Conservation (phyloP, 345 rosid genomes). For the Capsella bursapastoris region DNA sequence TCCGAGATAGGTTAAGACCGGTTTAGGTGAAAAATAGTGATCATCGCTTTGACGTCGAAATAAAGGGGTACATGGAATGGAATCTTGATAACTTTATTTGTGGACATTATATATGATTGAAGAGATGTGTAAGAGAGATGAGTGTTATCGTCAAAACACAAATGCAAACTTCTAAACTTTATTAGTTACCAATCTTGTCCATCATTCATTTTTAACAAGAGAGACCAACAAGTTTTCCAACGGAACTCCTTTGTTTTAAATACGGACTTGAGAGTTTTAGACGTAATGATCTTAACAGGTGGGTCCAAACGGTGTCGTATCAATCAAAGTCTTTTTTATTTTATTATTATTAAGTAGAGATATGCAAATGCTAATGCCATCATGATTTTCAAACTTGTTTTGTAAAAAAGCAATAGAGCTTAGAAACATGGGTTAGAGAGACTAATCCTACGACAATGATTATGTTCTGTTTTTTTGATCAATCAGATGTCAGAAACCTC, state of each 20-base stretch:
- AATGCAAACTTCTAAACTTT: slow-evolving; percentile 42
- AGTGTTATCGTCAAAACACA: slow-evolving; percentile 43
- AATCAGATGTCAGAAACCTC: slow-evolving; percentile 31
- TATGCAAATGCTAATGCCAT: slow-evolving; percentile 5
- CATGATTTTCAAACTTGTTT: slow-evolving; percentile 29
- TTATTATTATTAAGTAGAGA: background rate
- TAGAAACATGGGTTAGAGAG: background rate
- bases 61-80: slow-evolving; percentile 27
- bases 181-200: slow-evolving; percentile 46
- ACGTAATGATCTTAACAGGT: slow-evolving; percentile 37
- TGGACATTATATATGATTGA: slow-evolving; percentile 40
- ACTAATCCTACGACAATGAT: slow-evolving; percentile 22
- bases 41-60: slow-evolving; percentile 32
- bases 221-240: slow-evolving; percentile 30
- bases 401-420: slow-evolving; percentile 18
- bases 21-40: slow-evolving; percentile 21
- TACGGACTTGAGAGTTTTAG: slow-evolving; percentile 38
- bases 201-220: slow-evolving; percentile 31
- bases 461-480: slow-evolving; percentile 26
- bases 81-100: slow-evolving; percentile 33
- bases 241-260: slow-evolving; percentile 34
- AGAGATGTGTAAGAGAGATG: slow-evolving; percentile 42
- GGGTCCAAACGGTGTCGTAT: slow-evolving; percentile 39
- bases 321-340: slow-evolving; percentile 20
- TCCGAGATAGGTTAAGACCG: background rate